Base-by-base conservation (phyloP, 164 flowering plant genomes). In the Protea cynaroides region DNA sequence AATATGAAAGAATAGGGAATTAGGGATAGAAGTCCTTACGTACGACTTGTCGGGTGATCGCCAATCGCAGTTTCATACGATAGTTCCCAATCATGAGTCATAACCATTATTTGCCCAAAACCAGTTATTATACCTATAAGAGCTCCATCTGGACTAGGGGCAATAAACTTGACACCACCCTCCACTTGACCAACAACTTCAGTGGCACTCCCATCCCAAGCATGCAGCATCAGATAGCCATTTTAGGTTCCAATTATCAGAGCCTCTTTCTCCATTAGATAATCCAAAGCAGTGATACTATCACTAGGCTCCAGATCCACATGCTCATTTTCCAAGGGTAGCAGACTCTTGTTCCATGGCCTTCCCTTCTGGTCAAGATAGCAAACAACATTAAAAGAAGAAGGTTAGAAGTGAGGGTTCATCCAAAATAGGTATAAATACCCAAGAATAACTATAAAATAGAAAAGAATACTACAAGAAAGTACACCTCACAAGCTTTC, bases 71-170 rank as follows among this genome's bases (percentile, higher is more conserved):
- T 81, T 81, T 94, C 99, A 62, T 89, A 85, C 64, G 89, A 68
- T 74, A 94, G 72, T 71, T 91, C 97, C 99, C 99, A 94, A 68
- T 91, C 97, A 74, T 81, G 90, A 62, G 95, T 91, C 94, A 94
- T 91, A 5, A 94, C 84, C 22, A 94, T 69, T 19, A 91, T 67
- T 79, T 89, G 90, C 56, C 93, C 90, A 64, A 80, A 74, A 38
- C 96, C 96, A 58, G 93, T 78, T 7, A 84, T 73, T 5, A 94
- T 72, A 44, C 79, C 86, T 66, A 94, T 84, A 74, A 94, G 74
- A 71, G 91, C 96, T 62, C 99, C 99, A 81, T 88, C 97, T n/a
- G 97, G 97, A 72, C 99, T 94, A 13, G 90, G 89, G 12, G 93
- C 77, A 47, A 91, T 78, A 72, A 82, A 81, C 77, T 73, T 80